Evolutionary conservation across 768 basidiomycete genomes (phyloP), one percentile per base, ranked within the genome.

Genomic region (Pilatotrama ljubarskyi): DNA sequence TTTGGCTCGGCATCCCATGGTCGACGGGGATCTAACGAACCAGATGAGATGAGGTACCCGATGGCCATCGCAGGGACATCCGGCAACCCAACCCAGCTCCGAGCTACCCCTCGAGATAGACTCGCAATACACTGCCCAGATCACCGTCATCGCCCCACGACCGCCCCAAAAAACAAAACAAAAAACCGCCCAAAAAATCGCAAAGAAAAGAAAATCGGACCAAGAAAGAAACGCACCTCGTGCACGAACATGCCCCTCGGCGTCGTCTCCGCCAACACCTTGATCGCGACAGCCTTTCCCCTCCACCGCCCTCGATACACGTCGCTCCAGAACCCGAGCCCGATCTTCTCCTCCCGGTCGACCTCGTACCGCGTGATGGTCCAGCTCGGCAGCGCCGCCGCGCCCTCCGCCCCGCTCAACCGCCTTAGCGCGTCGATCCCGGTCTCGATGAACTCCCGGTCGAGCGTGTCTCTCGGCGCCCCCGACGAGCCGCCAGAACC

Each of bases 291-390:
- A 0, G 77, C 76, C 20, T 78, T 77, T 3, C 78, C 81, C 36
- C 83, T 78, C 91, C 92, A 95, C 11, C 73, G 80, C 0, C 91
- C 92, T n/a, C 79, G 77, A 72, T 87, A 92, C 7, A 93, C 90
- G 55, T 87, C 83, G 13, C 88, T 88, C 74, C 91, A 90, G 73
- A 83, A 86, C 0, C 91, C 91, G 18, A 84, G 66, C 4, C 90
- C 87, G 58, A 94, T 85, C 69, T 84, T 82, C 56, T 78, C 75
- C 37, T 86, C 86, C 2, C 84, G 81, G 56, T 88, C 86, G 35
- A 93, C 82, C 73, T 95, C 93, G 66, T 88, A 90, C 51, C 84
- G 84, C 48, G 90, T 91, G 65, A 91, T 91, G 3, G 90, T 90
- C 90, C 90, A 92, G 62, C 77, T 80, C 0, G 90, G 90, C 29